Evolutionary conservation across 257 asterid species (phyloP).

Genomic region (Solanum gandarillasii): DNA sequence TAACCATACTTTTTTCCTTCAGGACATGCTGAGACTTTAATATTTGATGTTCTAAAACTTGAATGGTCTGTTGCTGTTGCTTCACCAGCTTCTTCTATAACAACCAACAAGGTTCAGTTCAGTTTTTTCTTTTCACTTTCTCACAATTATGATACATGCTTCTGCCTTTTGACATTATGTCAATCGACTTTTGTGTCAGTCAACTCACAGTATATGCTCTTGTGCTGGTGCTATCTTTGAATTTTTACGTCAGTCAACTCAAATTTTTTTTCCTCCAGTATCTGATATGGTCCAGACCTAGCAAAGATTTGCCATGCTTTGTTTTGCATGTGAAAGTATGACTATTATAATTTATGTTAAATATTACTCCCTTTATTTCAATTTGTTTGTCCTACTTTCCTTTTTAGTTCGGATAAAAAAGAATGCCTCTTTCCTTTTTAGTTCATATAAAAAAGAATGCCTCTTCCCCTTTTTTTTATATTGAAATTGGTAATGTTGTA

Average conservation of each 20-base stretch:
- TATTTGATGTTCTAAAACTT: conserved; percentile 75
- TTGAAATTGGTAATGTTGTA: neutral
- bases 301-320: neutral
- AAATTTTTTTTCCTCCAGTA: neutral
- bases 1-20: conserved; percentile 6
- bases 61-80: conserved; percentile 88
- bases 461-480: neutral
- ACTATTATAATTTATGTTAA: neutral
- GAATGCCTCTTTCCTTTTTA: neutral
- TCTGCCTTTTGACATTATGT: neutral
- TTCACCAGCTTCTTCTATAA: conserved; percentile 72
- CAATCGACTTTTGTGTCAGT: neutral
- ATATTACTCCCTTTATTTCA: neutral
- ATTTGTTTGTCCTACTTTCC: neutral
- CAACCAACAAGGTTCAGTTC: conserved; percentile 66
- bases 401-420: no score
- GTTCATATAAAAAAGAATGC: no score
- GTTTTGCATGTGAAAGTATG: neutral
- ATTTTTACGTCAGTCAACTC: neutral
- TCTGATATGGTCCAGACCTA: neutral
- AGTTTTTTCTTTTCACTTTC: neutral
- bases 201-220: neutral
- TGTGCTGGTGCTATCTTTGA: neutral
- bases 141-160: neutral
- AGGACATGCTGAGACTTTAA: conserved; percentile 83